Evolutionary conservation across 805 yeast species (phyloP).

Genomic region (Priceomyces fermenticarens): DNA sequence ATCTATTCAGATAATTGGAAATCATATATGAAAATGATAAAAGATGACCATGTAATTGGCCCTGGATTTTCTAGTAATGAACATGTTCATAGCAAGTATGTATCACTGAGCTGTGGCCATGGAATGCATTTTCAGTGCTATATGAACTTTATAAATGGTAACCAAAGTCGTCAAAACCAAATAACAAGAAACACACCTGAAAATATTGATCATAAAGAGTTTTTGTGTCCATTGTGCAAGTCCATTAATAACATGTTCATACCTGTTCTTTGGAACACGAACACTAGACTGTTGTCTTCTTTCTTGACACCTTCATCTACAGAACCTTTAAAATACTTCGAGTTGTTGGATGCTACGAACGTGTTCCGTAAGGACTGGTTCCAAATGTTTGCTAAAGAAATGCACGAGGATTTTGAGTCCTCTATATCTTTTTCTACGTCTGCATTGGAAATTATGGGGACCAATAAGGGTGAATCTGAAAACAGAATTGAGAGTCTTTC

Average conservation of each 20-base stretch:
- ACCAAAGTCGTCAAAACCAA: constrained; percentile 58
- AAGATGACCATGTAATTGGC: constrained; percentile 50
- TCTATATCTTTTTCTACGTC: constrained; percentile 22
- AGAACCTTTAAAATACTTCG: constrained; percentile 11
- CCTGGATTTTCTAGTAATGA: constrained; percentile 61
- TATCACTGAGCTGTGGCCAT: constrained; percentile 84
- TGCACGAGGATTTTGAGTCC: constrained; percentile 21
- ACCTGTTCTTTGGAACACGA: constrained; percentile 64
- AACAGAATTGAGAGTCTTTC: constrained; percentile 7
- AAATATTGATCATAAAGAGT: constrained; percentile 64
- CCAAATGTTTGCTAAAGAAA: constrained; percentile 14
- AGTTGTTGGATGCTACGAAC: constrained; percentile 10
- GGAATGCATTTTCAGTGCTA: constrained; percentile 87
- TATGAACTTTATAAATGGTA: constrained; percentile 56
- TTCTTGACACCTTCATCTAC: constrained; percentile 16
- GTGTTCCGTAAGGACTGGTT: constrained; percentile 24
- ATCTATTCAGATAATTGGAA: constrained; percentile 32
- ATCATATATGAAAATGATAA: constrained; percentile 31
- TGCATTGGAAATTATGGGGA: constrained; percentile 27
- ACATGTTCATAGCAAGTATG: constrained; percentile 40
- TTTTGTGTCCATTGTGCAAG: constrained; percentile 88
- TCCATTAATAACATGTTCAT: constrained; percentile 80
- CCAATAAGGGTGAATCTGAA: constrained; percentile 7
- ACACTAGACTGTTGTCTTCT: constrained; percentile 29
- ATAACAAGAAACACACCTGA: constrained; percentile 83